Conservation (phyloP, 306 rosid species). For the Fragaria ananassa region DNA sequence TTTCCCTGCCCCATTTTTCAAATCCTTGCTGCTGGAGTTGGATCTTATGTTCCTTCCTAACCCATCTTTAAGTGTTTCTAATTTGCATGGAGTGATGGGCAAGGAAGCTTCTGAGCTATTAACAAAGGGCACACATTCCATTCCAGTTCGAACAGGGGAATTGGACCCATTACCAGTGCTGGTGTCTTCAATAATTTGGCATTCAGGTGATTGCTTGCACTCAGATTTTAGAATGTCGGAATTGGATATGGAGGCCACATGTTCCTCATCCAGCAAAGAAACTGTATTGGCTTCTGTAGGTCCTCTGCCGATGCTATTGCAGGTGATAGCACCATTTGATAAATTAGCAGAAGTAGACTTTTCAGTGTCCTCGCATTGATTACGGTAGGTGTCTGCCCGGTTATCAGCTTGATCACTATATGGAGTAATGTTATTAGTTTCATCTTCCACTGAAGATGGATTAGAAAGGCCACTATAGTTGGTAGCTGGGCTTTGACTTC, state of each 20-base stretch:
- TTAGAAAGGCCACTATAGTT: constrained; percentile 87
- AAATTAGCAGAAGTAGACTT: constrained; percentile 41
- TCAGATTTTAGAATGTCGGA: constrained; percentile 44
- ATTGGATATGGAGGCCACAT: constrained; percentile 35
- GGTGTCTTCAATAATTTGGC: constrained; percentile 55
- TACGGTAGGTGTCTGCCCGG: constrained; percentile 47
- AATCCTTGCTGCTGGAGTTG: constrained; percentile 60
- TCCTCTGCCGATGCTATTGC: constrained; percentile 35
- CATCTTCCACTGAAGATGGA: constrained; percentile 95
- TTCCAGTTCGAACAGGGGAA: constrained; percentile 51
- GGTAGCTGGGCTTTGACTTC: constrained; percentile 86
- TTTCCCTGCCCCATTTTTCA: constrained; percentile 54
- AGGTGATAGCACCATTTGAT: constrained; percentile 44
- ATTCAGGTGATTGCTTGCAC: constrained; percentile 43
- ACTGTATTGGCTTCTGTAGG: constrained; percentile 36
- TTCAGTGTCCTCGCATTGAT: constrained; percentile 48
- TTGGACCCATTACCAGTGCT: constrained; percentile 57
- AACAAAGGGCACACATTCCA: constrained; percentile 53
- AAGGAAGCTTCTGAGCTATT: constrained; percentile 59
- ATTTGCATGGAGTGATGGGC: constrained; percentile 82
- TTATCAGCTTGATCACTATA: constrained; percentile 55
- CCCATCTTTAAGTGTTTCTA: constrained; percentile 65
- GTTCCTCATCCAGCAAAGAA: constrained; percentile 62
- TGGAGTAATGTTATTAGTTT: constrained; percentile 69
- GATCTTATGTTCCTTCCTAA: constrained; percentile 62